Conservation (phyloP, 2,329 filamentous ascomycete genomes). For the Dendrostoma leiphaemia region DNA sequence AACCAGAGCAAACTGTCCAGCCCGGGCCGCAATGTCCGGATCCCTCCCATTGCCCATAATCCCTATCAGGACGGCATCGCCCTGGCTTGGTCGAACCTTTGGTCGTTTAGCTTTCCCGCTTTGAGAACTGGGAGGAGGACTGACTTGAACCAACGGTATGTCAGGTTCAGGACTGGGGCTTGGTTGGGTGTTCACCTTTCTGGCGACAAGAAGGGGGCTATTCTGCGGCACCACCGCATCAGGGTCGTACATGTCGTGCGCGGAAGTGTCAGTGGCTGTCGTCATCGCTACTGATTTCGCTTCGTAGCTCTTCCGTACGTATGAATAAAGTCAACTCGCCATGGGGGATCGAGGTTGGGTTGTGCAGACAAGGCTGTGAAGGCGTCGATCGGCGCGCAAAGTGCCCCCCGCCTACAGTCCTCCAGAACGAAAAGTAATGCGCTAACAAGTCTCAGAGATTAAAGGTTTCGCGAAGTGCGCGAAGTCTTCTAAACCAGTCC, state of each 20-base stretch:
- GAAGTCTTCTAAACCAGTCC: too few relatives aligned
- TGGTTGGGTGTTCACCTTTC: conserved; percentile 44
- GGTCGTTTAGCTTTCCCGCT: conserved; percentile 49
- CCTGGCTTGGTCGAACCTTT: conserved; percentile 56
- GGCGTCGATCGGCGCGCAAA: conserved; percentile 11
- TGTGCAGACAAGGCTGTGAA: conserved; percentile 6
- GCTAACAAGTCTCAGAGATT: not conserved
- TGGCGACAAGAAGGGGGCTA: conserved; percentile 37
- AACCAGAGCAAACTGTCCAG: conserved; percentile 52
- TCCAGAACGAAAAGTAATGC: not conserved
- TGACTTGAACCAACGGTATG: conserved; percentile 42
- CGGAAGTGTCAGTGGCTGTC: conserved; percentile 34
- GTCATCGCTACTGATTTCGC: conserved; percentile 36
- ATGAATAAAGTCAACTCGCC: conserved; percentile 29
- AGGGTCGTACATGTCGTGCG: conserved; percentile 41
- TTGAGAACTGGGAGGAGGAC: conserved; percentile 37
- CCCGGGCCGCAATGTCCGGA: conserved; percentile 62
- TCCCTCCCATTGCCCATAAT: conserved; percentile 62
- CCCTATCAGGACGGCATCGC: conserved; percentile 66
- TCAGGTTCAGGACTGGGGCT: conserved; percentile 50
- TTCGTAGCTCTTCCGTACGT: conserved; percentile 27
- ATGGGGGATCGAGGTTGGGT: conserved; percentile 23
- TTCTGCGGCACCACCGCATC: conserved; percentile 41
- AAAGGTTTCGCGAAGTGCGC: too few relatives aligned
- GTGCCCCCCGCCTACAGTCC: not conserved